phyloP scores from a whole-genome alignment of 2,329 filamentous ascomycete species.

The Pseudogymnoascus destructans region DNA sequence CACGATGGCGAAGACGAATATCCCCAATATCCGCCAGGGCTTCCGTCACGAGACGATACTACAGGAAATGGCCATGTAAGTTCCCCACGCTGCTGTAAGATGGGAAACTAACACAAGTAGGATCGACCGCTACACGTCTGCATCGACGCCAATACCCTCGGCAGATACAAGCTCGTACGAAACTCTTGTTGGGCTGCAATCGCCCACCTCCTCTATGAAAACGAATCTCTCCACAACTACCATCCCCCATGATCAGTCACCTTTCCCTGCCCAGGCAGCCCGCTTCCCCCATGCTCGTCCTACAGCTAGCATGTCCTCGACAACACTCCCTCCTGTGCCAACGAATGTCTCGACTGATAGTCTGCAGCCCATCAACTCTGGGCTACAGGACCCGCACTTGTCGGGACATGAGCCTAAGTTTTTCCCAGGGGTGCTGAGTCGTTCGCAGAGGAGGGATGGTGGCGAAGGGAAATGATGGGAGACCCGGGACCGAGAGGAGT shows the following conservation, averaged over 20 bases:
- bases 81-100: conserved; percentile 15
- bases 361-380: conserved; percentile 29
- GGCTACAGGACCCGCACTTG: conserved; percentile 33
- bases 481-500: not conserved
- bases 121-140: conserved; percentile 25
- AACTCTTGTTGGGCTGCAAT: conserved; percentile 12
- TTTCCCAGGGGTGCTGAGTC: conserved; percentile 55
- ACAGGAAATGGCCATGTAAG: conserved; percentile 75
- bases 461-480: not conserved
- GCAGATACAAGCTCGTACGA: not conserved
- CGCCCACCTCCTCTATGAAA: conserved; percentile 26
- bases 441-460: conserved; percentile 19
- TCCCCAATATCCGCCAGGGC: conserved; percentile 81
- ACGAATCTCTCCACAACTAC: conserved; percentile 22
- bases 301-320: conserved; percentile 11
- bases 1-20: conserved; percentile 88
- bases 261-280: conserved; percentile 25
- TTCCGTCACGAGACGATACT: conserved; percentile 78
- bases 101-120: conserved; percentile 17
- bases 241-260: conserved; percentile 17
- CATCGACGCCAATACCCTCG: not conserved
- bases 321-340: conserved; percentile 9
- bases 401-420: conserved; percentile 50
- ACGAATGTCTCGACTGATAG: conserved; percentile 24
- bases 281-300: conserved; percentile 18